Percentiles rank a stretch among this genome's conserved stretches.
Evolutionary conservation across 345 rosid species (phyloP).

Genomic region (Eucalyptus viminalis): DNA sequence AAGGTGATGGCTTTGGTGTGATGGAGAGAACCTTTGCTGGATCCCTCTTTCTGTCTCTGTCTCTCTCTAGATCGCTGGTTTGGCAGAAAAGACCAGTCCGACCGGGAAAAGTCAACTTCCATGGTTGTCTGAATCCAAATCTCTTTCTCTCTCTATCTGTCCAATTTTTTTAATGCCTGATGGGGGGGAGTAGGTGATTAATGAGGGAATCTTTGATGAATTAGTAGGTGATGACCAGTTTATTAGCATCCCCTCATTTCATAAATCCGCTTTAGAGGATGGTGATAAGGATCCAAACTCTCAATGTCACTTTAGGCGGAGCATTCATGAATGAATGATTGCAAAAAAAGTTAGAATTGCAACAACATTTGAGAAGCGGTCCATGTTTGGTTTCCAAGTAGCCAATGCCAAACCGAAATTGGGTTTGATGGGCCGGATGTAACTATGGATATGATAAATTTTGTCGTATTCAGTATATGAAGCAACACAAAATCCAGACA

Average conservation of each 20-base stretch:
- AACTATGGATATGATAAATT: not conserved
- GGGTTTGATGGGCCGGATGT: not conserved
- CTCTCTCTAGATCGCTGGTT: not conserved
- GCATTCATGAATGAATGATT: not conserved
- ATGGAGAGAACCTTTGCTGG: not conserved
- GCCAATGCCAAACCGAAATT: not conserved
- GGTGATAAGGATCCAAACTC: not conserved
- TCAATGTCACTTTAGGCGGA: not conserved
- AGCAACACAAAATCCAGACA: not conserved
- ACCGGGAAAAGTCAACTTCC: not conserved
- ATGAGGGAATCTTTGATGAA: not conserved
- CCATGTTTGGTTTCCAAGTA: not conserved
- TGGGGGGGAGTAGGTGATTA: not conserved
- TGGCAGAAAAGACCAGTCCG: not conserved
- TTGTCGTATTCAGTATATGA: fast-evolving
- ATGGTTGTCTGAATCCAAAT: not conserved
- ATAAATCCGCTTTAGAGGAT: not conserved
- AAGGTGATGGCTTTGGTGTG: not conserved
- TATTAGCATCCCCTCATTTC: not conserved
- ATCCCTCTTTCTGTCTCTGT: not conserved
- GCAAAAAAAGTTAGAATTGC: not conserved
- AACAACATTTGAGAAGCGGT: not conserved
- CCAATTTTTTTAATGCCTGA: too few relatives aligned
- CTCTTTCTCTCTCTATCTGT: not conserved
- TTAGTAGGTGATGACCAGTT: not conserved